Evolutionary conservation across 371 early-diverging fungal species (phyloP), one percentile per base, ranked within the genome.

Genomic region (Circinella minor): DNA sequence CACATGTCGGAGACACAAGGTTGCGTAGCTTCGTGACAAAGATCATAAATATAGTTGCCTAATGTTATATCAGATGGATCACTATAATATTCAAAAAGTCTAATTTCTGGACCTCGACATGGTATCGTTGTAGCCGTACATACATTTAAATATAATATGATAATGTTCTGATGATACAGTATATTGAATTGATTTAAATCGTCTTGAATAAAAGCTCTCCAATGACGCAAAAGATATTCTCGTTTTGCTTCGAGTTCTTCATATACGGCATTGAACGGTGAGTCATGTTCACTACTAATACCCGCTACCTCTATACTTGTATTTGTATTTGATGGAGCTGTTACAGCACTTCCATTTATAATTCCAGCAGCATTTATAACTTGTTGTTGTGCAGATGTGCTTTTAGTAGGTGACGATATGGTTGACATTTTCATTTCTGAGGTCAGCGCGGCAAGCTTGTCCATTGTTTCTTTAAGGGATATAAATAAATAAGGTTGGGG

Each of bases 11-110:
- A 81, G 0, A 88, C 84, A 66, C 98, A 98, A 9, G 84, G 69
- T 55, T 84, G 79, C 4, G 80, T 79, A 11, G 94, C 85, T 43
- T 94, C 90, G 69, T 81, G 86, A 77, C 92, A 95, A 38, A 95
- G 82, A 55, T 93, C 91, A 70, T 94, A 92, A 39, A 99, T 76
- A 71, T 94, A 98, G 75, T 93, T 92, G 1, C 97, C 98, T 4
- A 99, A 81, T 0, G 96, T 91, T 68, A 92, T 86, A 73, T 99
- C 99, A 0, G 92, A 88, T 0, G 77, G 79, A n/a, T 88, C 83
- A 14, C 83, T 77, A 73, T 98, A 97, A 66, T 93, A 99, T 49
- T 94, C 90, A 68, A 98, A 93, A 34, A 90, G 66, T 36, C 92
- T 92, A 17, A 91, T 86, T 61, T 91, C 89, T 2, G 98, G 96